Conservation (phyloP, 306 rosid species). For the Casuarina equisetifolia region DNA sequence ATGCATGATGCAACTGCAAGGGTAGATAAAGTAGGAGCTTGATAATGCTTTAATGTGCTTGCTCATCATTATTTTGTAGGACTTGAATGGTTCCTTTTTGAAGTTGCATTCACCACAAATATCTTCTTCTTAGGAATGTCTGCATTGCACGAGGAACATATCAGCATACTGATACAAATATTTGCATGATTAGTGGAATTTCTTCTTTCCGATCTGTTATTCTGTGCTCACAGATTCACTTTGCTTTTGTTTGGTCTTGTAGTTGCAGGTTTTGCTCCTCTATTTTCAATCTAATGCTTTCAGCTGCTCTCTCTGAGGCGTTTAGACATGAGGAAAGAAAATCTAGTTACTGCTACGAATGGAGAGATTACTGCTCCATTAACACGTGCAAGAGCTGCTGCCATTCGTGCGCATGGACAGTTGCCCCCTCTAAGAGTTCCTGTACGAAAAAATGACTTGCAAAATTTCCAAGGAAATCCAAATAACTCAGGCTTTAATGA, state of each 20-base stretch:
- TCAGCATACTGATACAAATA: not conserved
- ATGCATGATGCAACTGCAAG: not conserved
- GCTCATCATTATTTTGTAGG: not conserved
- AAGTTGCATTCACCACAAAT: not conserved
- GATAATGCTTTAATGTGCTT: not conserved
- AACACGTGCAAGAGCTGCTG: slow-evolving; percentile 78
- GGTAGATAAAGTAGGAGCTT: not conserved
- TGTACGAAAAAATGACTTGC: slow-evolving; percentile 43
- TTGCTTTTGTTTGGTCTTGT: slow-evolving; percentile 18
- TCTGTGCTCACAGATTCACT: slow-evolving; percentile 13
- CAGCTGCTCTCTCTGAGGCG: slow-evolving; percentile 36
- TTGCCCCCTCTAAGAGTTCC: slow-evolving; percentile 47
- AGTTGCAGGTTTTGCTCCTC: slow-evolving; percentile 42
- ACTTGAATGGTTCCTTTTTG: slow-evolving; percentile 2
- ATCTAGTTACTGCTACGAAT: slow-evolving; percentile 27
- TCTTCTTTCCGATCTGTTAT: not conserved
- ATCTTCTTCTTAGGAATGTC: not conserved
- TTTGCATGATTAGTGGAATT: not conserved
- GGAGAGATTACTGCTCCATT: slow-evolving; percentile 54
- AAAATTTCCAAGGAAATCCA: slow-evolving; percentile 34
- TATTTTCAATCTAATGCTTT: slow-evolving; percentile 24
- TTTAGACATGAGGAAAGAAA: slow-evolving; percentile 73
- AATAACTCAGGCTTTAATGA: slow-evolving; percentile 44
- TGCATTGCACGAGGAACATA: not conserved
- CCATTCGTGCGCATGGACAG: slow-evolving; percentile 48